Evolutionary conservation across 306 rosid species (phyloP), one percentile per base, ranked within the genome.

Genomic region (Hippophae gyantsensis): DNA sequence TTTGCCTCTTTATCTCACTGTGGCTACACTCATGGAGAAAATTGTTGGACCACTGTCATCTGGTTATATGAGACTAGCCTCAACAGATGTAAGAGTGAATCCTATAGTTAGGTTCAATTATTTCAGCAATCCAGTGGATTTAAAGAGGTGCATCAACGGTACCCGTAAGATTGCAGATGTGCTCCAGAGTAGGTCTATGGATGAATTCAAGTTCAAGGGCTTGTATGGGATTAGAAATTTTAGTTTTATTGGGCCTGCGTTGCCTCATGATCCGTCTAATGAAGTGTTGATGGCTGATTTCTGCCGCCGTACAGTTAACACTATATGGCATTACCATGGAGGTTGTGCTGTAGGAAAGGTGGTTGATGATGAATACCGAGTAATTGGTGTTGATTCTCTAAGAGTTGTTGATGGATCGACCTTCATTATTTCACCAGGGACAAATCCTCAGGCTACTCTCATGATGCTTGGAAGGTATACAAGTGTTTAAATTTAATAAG

Each of bases 271-370:
- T 42, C 74, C 59, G 32, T 27, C 46, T 0, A 62, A 81, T 52
- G 76, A 43, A 5, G 74, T 7, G 42, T 42, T 25, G 52, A 79
- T 90, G 96, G 88, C 78, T 5, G 86, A 87, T 23, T 90, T 87
- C 67, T 87, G 96, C 55, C 77, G 85, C 10, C 63, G 84, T 38
- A 90, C 87, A 0, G 98, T 90, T 13, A 82, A 84, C 65, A 90
- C 94, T 60, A 84, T 90, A 41, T 90, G 97, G 98, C 98, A 90
- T 60, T 90, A 85, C 70, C 98, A 90, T 44, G 98, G 98, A 0
- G 98, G 98, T 1, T 85, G 98, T 40, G 79, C 85, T 3, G 81
- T 78, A 9, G 96, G 96, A 44, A 85, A 81, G 71, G 98, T 90
- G 56, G 96, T 90, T 43, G 90, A 93, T 58, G 64, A 45, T 10